Base-by-base conservation (phyloP, 1,284 basidiomycete species). In the Ustilago trichophora region DNA sequence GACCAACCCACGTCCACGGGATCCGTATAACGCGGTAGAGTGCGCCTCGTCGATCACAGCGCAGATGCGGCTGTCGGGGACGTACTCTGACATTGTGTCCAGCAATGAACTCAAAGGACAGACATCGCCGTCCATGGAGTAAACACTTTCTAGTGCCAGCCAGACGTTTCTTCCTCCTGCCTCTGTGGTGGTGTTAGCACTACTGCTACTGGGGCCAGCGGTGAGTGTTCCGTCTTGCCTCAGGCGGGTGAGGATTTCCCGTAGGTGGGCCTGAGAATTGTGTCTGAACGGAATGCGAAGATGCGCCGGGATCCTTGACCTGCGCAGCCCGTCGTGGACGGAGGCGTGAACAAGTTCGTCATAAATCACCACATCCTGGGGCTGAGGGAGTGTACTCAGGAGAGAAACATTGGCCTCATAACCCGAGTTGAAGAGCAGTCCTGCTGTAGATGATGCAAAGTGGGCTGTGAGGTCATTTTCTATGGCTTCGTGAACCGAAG, bases 101-200 rank as follows among this genome's bases (percentile, higher is more conserved):
- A 88, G 85, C 50, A 96, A 88, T 29, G 87, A 85, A 6, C 66
- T 62, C 13, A 97, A 84, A 1, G 92, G 92, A 1, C 91, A 87
- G 56, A 94, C 85, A 41, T 93, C 94, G 15, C 94, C 94, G 75
- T 97, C 94, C 94, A 97, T 98, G 60, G 90, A 92, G 78, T 98
- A 97, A 51, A 97, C 82, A 36, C 88, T 88, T 84, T 97, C 94
- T 15, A 96, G 87, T 0, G 91, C 89, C n/a, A 97, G 42, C 60
- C 81, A 81, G 25, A 81, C 60, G 35, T 80, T 80, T 12, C 35
- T 32, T 6, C 16, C 46, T 3, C 4, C 18, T 29, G 8, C 27
- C 7, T 13, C 13, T 29, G 27, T 29, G 27, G 8, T 29, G 27
- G 8, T 29, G 27, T 13, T 29, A 13, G 27, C 13, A 13, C 8